These are phyloP conservation scores for Psilocybe azurescens DNA, from an alignment of 768 basidiomycete genomes.

Conservation along the genomic window DNA sequence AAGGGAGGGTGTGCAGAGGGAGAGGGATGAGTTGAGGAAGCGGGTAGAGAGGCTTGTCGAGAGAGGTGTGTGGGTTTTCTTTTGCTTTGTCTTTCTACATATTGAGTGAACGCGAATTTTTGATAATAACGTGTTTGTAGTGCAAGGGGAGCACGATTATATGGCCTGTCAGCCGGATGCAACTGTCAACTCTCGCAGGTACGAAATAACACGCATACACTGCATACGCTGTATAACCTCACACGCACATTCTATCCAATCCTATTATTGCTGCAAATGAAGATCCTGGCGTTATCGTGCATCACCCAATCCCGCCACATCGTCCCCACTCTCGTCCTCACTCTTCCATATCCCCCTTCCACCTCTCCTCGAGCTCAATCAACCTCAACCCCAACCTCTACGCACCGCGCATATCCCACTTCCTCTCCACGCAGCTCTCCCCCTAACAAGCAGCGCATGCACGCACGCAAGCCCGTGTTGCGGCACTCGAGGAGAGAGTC, in stretches of 20 bases:
- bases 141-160: slow-evolving; percentile 39
- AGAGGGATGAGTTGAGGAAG: no score
- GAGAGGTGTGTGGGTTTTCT: no score
- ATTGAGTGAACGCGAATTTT: no score
- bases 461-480: slow-evolving; percentile 44
- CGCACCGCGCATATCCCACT: slow-evolving; percentile 43
- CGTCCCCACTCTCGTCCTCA: no score
- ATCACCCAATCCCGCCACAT: no score
- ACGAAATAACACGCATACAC: slow-evolving; percentile 16
- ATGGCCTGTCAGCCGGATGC: slow-evolving; percentile 54
- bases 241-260: background rate
- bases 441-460: slow-evolving; percentile 48
- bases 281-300: no score
- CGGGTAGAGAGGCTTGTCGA: no score
- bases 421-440: slow-evolving; percentile 48
- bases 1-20: no score
- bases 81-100: no score
- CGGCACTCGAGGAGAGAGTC: slow-evolving; percentile 55
- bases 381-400: background rate
- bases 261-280: no score
- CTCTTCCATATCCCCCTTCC: no score
- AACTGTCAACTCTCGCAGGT: slow-evolving; percentile 49
- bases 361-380: background rate
- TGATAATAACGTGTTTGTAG: no score
- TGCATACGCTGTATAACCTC: background rate